Conservation (phyloP, 2,329 filamentous ascomycete genomes). For the Xylariomycetidae sp. region DNA sequence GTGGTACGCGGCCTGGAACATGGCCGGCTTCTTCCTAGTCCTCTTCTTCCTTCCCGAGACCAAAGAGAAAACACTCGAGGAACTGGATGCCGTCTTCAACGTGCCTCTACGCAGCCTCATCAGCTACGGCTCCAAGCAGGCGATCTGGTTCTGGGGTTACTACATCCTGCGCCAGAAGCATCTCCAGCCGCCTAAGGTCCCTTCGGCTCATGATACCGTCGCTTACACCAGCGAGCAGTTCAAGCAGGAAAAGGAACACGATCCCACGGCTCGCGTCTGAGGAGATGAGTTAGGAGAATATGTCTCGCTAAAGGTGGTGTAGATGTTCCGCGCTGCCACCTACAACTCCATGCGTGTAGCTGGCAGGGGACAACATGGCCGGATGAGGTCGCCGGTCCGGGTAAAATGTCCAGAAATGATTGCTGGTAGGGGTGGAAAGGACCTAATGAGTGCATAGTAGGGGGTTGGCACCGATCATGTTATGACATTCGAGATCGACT, state of each 20-base stretch:
- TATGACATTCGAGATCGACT: too few relatives aligned
- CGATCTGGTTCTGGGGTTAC: conserved; percentile 26
- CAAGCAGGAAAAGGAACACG: conserved; percentile 19
- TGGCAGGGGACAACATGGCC: too few relatives aligned
- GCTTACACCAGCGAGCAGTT: conserved; percentile 20
- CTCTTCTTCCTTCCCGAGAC: conserved; percentile 38
- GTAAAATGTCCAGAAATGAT: too few relatives aligned
- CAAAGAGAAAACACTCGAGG: conserved; percentile 39
- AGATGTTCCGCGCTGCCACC: too few relatives aligned
- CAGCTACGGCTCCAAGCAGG: conserved; percentile 30
- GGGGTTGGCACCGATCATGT: too few relatives aligned
- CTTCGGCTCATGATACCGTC: conserved; percentile 16
- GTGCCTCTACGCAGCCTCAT: conserved; percentile 23
- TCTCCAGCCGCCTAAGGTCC: conserved; percentile 19
- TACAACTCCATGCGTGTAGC: too few relatives aligned
- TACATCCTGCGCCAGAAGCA: conserved; percentile 24
- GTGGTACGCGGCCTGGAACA: conserved; percentile 45
- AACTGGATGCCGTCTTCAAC: conserved; percentile 34
- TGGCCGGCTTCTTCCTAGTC: conserved; percentile 38
- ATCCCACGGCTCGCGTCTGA: conserved; percentile 24
- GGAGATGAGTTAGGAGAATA: too few relatives aligned
- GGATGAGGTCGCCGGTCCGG: too few relatives aligned
- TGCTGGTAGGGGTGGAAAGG: too few relatives aligned
- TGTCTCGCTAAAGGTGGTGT: too few relatives aligned
- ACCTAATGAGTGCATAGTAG: too few relatives aligned